Percentiles rank a stretch among this genome's conserved stretches.
Conservation (phyloP, 2,329 filamentous ascomycete genomes). For the Fusarium verticillioides region DNA sequence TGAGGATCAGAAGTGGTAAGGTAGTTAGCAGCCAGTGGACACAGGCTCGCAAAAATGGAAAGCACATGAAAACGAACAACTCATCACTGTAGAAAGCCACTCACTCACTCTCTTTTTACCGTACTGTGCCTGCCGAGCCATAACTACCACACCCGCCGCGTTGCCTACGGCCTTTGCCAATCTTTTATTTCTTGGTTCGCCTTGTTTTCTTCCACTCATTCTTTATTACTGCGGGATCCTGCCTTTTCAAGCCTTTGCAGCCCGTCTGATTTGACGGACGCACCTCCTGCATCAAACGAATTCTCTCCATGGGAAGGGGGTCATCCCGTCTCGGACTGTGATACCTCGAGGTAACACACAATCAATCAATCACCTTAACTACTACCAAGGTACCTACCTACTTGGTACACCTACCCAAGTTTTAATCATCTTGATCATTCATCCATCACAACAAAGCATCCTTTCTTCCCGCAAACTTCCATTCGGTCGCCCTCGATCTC, state of each 20-base stretch:
- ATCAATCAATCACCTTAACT: neutral
- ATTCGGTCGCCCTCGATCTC: neutral
- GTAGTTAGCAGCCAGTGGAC: conserved; percentile 1
- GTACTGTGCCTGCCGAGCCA: neutral
- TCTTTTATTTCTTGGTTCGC: conserved; percentile 4
- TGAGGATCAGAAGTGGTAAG: neutral
- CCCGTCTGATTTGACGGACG: neutral
- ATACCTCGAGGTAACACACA: conserved; percentile 3
- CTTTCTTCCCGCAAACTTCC: neutral
- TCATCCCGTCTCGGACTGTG: conserved; percentile 4
- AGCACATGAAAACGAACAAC: conserved; percentile 38
- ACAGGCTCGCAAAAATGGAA: conserved; percentile 31
- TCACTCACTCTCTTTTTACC: conserved; percentile 8
- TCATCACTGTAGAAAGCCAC: conserved; percentile 25
- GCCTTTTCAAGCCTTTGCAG: neutral
- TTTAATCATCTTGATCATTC: conserved; percentile 30
- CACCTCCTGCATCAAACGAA: conserved; percentile 6
- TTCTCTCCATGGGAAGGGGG: conserved; percentile 1
- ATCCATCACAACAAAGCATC: conserved; percentile 21
- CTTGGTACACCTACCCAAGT: neutral
- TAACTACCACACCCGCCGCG: neutral
- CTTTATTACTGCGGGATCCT: conserved; percentile 16
- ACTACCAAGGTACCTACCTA: neutral
- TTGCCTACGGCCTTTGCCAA: conserved; percentile 5
- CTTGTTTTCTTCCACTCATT: conserved; percentile 25